Evolutionary conservation across 1,284 basidiomycete species (phyloP), one percentile per base, ranked within the genome.

Genomic region (Tilletiopsis washingtonensis): DNA sequence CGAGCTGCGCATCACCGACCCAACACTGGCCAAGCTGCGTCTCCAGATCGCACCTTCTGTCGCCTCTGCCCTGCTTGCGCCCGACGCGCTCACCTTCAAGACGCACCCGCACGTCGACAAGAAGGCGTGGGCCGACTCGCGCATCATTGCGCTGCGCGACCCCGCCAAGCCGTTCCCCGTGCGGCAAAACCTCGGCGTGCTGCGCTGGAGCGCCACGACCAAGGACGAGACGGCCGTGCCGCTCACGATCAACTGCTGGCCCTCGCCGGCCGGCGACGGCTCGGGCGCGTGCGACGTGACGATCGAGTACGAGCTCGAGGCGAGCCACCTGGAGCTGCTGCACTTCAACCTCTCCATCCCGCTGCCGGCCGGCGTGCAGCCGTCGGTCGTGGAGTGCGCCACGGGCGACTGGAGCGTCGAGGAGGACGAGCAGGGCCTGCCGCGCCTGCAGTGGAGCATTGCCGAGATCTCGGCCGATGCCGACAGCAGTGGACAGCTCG

Each of bases 241-340:
- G 1, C 75, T 98, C 51, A 87, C 86, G 15, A 88, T 97, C 74
- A 96, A 90, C 67, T 91, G 88, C 75, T 97, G 93, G 93, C 91
- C 91, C 4, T 86, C 88, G 25, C 84, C 87, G 2, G 84, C 86
- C 43, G 90, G 88, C 62, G 84, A 90, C 62, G 89, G 89, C 23
- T 84, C 84, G 1, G 67, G 67, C 15, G 64, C 57, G 6, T 88
- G 84, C 62, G 90, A 94, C 61, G 88, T 96, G 50, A 93, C 86
- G 73, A 88, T 97, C 64, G 93, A 97, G 75, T 98, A 94, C 74
- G 91, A 97, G 74, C 84, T 97, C 42, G 89, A 93, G 73, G 85
- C 89, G 54, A 51, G 54, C 9, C 47, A 56, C 3, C 42, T 70
- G 34, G 82, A 84, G 58, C 78, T 97, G 3, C 82, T 86, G 68